phyloP scores from a whole-genome alignment of 257 asterid genomes.

The Scutellaria minor region DNA sequence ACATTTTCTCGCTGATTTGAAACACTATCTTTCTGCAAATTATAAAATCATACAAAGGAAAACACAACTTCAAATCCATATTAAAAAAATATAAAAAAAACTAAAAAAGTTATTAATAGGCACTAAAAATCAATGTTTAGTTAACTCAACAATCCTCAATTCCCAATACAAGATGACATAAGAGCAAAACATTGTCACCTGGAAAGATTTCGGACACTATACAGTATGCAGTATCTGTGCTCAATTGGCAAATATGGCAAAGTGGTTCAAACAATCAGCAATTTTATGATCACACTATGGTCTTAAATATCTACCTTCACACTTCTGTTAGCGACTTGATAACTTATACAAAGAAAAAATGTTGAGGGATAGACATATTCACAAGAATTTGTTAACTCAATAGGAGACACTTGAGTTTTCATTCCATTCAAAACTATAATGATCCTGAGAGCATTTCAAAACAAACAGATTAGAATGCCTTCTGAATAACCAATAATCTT shows the following conservation, averaged over 20 bases:
- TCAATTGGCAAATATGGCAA: slow-evolving; percentile 8
- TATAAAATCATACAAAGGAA: slow-evolving; percentile 26
- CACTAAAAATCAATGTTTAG: slow-evolving; percentile 10
- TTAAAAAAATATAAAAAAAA: slow-evolving; percentile 5
- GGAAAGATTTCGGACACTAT: not conserved
- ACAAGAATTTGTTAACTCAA: not conserved
- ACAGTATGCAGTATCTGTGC: not conserved
- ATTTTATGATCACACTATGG: no score
- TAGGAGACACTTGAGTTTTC: no score
- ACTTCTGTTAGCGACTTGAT: not conserved
- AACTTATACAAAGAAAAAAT: not conserved
- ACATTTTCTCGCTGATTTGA: slow-evolving; percentile 95
- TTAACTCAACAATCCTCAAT: not conserved
- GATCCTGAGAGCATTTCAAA: not conserved
- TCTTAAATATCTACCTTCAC: no score
- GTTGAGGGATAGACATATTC: not conserved
- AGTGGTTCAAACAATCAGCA: not conserved
- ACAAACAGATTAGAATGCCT: not conserved
- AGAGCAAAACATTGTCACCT: slow-evolving; percentile 3
- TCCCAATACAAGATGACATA: not conserved
- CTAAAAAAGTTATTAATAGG: slow-evolving; percentile 3
- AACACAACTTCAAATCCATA: slow-evolving; percentile 23
- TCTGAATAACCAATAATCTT: not conserved
- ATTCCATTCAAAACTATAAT: not conserved
- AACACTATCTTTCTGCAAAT: slow-evolving; percentile 81